Evolutionary conservation across 352 stramenopile genomes (phyloP), one percentile per base, ranked within the genome.

Genomic region (Elongisporangium anandrum): DNA sequence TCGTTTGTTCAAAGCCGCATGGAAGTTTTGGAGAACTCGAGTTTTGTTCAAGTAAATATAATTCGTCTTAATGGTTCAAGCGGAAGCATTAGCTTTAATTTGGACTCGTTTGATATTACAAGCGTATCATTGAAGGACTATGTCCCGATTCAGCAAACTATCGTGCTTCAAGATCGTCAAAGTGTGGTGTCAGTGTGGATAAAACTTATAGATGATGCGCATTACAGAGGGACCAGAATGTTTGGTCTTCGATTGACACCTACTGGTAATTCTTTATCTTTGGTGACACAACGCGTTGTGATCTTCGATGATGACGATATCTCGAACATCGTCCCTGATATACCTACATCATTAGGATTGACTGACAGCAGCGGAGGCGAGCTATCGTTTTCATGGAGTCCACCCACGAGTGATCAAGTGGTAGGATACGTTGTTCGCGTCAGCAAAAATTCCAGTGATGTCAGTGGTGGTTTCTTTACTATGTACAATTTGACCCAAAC

Each of bases 51-150:
- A 45, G 41, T 90, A 12, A 57, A 78, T 9, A 16, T 90, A n/a
- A 61, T 77, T 21, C 77, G 77, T 2, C 17, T 88, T 0, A 87
- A 88, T 49, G 80, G 80, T 0, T 77, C 72, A 0, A 71, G 57
- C 20, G 80, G 78, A 19, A 52, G 20, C 0, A 52, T 88, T 2
- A n/a, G 8, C 1, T 72, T 86, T 19, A 52, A 65, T 7, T 52
- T 85, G 12, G 74, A 84, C 57, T 81, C 77, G 16, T 88, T 88
- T 29, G 73, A 82, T 41, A 70, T 85, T 8, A 63, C 29, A 3
- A 65, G 59, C 17, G 17, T 51, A 20, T 55, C 65, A n/a, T 63
- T 55, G 4, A 52, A 64, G 10, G 56, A 86, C 47, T 90, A 88
- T 34, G 15, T 87, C 17, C 39, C 58, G 0, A 12, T 78, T 0